Evolutionary conservation across 805 yeast species (phyloP), one percentile per base, ranked within the genome.

Genomic region (Suhomyces sp.): DNA sequence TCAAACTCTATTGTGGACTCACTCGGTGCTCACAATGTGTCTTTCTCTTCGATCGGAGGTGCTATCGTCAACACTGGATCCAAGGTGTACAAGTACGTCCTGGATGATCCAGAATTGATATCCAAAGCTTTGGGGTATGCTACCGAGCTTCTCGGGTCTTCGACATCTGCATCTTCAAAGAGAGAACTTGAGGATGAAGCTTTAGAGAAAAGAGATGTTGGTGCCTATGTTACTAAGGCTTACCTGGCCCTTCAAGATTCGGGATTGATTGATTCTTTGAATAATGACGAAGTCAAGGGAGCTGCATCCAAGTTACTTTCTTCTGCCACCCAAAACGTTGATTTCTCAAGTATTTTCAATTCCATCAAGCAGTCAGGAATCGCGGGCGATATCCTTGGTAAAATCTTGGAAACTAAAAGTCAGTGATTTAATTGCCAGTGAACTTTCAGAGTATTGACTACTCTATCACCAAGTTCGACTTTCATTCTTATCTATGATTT

Each of bases 351-450:
- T 5, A 31, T 60, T 28, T 58, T 46, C 40, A 40, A 40, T 12
- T 40, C 52, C 11, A 45, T 60, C 29, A 58, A 56, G 38, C 48
- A 48, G 28, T 56, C 63, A 20, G 63, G 58, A 15, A 32, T 53
- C 27, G 48, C 50, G 28, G 39, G 40, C 24, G 37, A 38, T 2
- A 22, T 53, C 9, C 45, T 54, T 37, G 14, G 19, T 10, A 27
- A 27, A 8, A 25, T 39, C 8, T 34, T 48, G 27, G 23, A 16
- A n/a, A 13, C 19, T 3, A 25, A 19, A 17, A 19, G 26, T 16
- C 28, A 21, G 19, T 22, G 34, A n/a, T 18, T 16, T 28, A n/a
- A n/a, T n/a, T n/a, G n/a, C n/a, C n/a, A n/a, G n/a, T n/a, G n/a
- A n/a, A n/a, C n/a, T n/a, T n/a, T n/a, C n/a, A n/a, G n/a, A n/a